These are phyloP conservation scores for Mitragyna speciosa DNA, from an alignment of 257 asterid species.

Conservation along the genomic window DNA sequence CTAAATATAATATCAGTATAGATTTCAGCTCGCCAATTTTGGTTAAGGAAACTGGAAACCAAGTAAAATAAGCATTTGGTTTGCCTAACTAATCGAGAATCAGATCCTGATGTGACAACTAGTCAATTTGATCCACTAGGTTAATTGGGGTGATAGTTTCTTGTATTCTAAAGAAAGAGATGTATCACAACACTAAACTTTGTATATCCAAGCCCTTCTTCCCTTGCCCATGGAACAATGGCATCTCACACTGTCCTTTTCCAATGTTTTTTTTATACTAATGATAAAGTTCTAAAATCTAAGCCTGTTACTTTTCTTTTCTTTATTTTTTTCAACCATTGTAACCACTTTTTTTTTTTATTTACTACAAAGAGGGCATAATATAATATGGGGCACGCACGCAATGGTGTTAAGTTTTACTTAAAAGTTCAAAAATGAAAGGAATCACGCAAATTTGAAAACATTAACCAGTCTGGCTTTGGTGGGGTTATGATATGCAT, in stretches of 20 bases:
- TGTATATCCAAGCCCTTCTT: background rate
- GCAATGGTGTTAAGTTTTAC: background rate
- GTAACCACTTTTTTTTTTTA: too few relatives aligned
- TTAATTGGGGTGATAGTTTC: background rate
- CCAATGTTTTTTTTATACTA: background rate
- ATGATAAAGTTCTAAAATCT: background rate
- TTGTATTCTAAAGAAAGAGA: slow-evolving; percentile 6
- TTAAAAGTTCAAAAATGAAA: slow-evolving; percentile 1
- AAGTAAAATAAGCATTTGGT: slow-evolving; percentile 9
- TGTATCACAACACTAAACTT: background rate
- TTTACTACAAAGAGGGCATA: background rate
- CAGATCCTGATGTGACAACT: slow-evolving; percentile 16
- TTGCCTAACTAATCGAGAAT: slow-evolving; percentile 10
- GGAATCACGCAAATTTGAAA: background rate
- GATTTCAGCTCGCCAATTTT: too few relatives aligned
- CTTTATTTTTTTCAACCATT: too few relatives aligned
- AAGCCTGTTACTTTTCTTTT: background rate
- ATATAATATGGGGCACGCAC: background rate
- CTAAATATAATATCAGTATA: background rate
- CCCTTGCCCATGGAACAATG: background rate
- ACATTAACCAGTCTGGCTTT: background rate
- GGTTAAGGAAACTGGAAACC: background rate
- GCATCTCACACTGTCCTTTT: background rate
- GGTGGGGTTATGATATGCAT: slow-evolving; percentile 4
- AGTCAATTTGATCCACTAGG: background rate